Evolutionary conservation across 2,329 filamentous ascomycete species (phyloP), one percentile per base, ranked within the genome.

Genomic region (Diplodia sapinea): DNA sequence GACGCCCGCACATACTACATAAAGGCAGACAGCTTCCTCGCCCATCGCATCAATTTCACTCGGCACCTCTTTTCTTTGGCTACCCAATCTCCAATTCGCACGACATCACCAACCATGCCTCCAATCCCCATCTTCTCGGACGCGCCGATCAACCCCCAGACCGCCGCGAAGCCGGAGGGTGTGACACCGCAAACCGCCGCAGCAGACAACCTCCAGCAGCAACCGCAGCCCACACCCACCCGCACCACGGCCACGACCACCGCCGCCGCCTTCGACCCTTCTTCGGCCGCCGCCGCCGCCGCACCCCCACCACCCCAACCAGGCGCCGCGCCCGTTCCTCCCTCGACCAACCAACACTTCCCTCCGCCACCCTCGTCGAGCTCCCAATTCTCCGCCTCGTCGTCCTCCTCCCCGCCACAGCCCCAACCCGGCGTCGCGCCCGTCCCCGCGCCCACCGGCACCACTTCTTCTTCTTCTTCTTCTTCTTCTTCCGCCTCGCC

Each of bases 81-180:
- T 29, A n/a, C 17, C 11, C 38, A 33, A 43, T 29, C 8, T 20
- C 26, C 33, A 31, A 61, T 26, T 36, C 33, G 33, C 33, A 36
- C 23, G 49, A 47, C 40, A 40, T 63, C 68, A 79, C 43, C 12
- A 20, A 79, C 50, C 12, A 84, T 84, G 82, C 80, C 82, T 13
- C 81, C 81, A 13, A 79, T 84, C 54, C 80, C 76, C 52, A 77
- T 83, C 66, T 80, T 83, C 77, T 79, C 80, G 67, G 76, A 83
- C 70, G 78, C 78, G 29, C 82, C 82, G 64, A 83, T 84, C 70
- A 75, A 75, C 13, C 76, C 82, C 5, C 70, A 69, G 15, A 57
- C 70, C 15, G 70, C 69, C 13, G 62, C 71, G 36, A 69, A 71
- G 29, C 62, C 71, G n/a, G 51, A 64, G 29, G 26, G 72, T 72